Evolutionary conservation across 257 asterid genomes (phyloP), one percentile per base, ranked within the genome.

Genomic region (Solanum appendiculatum): DNA sequence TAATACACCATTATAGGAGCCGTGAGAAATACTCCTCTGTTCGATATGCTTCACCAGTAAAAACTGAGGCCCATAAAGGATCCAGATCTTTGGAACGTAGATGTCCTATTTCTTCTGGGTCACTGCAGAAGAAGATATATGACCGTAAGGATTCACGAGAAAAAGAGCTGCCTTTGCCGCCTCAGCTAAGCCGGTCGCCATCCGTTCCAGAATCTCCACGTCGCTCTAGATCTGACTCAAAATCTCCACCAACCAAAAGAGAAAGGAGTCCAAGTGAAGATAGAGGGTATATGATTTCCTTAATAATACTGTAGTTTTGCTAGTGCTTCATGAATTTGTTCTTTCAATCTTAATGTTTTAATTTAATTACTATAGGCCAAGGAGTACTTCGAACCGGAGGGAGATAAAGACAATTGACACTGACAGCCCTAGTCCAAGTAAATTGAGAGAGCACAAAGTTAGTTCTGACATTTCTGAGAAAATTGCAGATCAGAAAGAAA

Each of bases 101-200:
- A 86, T 90, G 92, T n/a, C 86, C 89, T 88, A 91, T 89, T 63
- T 89, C 94, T 82, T 81, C 91, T 89, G 91, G 95, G 91, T 93
- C 97, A 78, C 95, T 96, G 0, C 97, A 85, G 89, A 93, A 95
- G 90, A 97, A 91, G 81, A 42, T 85, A 42, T 87, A 89, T 90
- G 92, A 86, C 70, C 91, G n/a, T 80, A 88, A 90, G 87, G 90
- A 88, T 87, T 73, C 87, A 86, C 92, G 13, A 88, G 90, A 92
- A 86, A 91, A 91, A 80, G 90, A 81, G 74, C 66, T 83, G 56
- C 89, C 84, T 60, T 77, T 80, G 29, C 86, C 91, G 39, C 91
- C 94, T 89, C 89, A 93, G 40, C 72, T 75, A 77, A 85, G 68
- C 87, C 88, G 84, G 89, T 91, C 94, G 42, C 92, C 92, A 87